Percentiles rank a stretch among this genome's conserved stretches.
Conservation (phyloP, 345 rosid genomes). For the Eucalyptus regnans region DNA sequence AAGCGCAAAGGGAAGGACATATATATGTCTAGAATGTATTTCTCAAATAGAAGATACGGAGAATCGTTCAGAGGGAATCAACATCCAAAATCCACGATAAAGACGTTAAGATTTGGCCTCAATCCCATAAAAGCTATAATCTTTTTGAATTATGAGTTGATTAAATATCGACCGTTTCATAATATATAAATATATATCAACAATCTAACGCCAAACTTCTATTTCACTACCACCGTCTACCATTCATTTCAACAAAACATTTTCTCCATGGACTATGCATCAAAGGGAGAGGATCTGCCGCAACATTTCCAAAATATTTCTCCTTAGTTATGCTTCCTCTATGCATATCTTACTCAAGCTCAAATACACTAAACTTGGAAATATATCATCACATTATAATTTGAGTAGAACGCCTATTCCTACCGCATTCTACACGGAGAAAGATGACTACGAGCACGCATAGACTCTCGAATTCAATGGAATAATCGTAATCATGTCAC, state of each 20-base stretch:
- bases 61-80: background rate
- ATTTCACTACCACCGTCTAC: background rate
- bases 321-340: background rate
- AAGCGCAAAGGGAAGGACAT: background rate
- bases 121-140: background rate
- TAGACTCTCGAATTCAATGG: background rate
- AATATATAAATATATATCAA: background rate
- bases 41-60: background rate
- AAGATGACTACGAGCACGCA: background rate
- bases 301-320: too few relatives aligned
- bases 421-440: background rate
- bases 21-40: background rate
- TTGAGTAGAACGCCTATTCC: background rate
- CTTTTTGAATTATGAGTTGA: background rate
- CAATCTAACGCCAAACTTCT: background rate
- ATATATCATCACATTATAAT: background rate
- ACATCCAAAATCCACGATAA: background rate
- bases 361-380: background rate
- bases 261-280: too few relatives aligned
- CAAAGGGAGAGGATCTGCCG: too few relatives aligned
- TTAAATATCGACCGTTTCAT: background rate
- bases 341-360: background rate
- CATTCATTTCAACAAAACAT: too few relatives aligned
- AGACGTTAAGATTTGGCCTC: background rate
- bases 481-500: background rate